Percentiles rank a stretch among this genome's conserved stretches.
Evolutionary conservation across 345 rosid genomes (phyloP).

Genomic region (Moricandia moricandioides): DNA sequence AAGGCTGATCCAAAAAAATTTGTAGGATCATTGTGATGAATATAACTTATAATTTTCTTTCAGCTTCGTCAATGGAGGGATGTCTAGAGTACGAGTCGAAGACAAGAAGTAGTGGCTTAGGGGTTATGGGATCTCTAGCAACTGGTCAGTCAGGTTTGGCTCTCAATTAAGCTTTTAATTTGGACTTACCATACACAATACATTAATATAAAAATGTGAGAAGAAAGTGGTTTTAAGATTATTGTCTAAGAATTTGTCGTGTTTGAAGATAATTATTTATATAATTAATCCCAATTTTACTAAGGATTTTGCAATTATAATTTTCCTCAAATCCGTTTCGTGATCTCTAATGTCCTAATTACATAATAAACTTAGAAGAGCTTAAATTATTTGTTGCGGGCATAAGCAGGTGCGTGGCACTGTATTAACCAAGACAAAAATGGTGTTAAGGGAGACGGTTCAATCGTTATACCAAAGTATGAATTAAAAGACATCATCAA

Average conservation of each 20-base stretch:
- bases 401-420: constrained; percentile 2
- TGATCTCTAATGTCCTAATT: neutral
- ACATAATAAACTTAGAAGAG: neutral
- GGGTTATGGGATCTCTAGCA: neutral
- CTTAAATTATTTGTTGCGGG: neutral
- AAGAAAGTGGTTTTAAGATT: neutral
- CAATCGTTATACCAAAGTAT: constrained; percentile 12
- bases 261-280: neutral
- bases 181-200: neutral
- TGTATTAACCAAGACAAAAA: neutral
- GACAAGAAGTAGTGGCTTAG: neutral
- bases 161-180: neutral
- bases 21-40: neutral
- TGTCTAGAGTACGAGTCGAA: neutral
- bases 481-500: constrained; percentile 11
- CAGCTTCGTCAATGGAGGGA: neutral
- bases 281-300: neutral
- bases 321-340: neutral
- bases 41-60: neutral
- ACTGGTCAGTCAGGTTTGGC: constrained; percentile 13
- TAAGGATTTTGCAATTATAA: no score
- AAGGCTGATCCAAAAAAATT: neutral
- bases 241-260: neutral
- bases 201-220: neutral
- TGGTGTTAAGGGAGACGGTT: constrained; percentile 8